phyloP scores from a whole-genome alignment of 805 yeast species.

The Yamadazyma kitorensis region DNA sequence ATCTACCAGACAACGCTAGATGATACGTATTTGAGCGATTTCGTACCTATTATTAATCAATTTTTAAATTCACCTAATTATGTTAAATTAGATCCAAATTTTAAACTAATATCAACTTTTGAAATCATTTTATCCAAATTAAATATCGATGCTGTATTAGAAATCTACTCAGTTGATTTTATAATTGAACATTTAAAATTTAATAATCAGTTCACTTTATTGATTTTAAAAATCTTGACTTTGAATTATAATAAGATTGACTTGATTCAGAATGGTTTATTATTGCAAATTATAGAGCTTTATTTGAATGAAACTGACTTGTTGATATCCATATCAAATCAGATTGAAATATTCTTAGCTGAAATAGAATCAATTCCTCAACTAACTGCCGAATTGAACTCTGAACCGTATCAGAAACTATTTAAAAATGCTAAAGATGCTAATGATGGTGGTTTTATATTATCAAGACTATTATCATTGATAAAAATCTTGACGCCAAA shows the following conservation, averaged over 20 bases:
- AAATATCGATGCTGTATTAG: conserved; percentile 13
- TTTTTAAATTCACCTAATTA: conserved; percentile 13
- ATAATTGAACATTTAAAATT: conserved; percentile 13
- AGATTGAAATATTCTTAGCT: conserved; percentile 9
- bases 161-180: conserved; percentile 15
- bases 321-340: conserved; percentile 7
- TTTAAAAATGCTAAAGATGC: conserved; percentile 4
- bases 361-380: background rate
- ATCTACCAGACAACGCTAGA: background rate
- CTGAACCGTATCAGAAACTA: conserved; percentile 1
- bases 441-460: conserved; percentile 4
- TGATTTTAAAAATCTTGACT: conserved; percentile 11
- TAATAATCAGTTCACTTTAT: conserved; percentile 11
- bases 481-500: conserved; percentile 4
- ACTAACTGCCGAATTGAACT: background rate
- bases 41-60: conserved; percentile 12
- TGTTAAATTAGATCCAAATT: conserved; percentile 14
- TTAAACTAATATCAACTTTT: conserved; percentile 13
- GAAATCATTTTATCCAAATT: conserved; percentile 11
- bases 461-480: conserved; percentile 6
- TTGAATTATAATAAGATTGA: conserved; percentile 6
- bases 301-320: conserved; percentile 6
- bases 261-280: conserved; percentile 2
- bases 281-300: conserved; percentile 1
- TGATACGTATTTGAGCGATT: no score